These are phyloP conservation scores for Mortierella sp. DNA, from an alignment of 371 early-diverging fungal species.

Conservation along the genomic window DNA sequence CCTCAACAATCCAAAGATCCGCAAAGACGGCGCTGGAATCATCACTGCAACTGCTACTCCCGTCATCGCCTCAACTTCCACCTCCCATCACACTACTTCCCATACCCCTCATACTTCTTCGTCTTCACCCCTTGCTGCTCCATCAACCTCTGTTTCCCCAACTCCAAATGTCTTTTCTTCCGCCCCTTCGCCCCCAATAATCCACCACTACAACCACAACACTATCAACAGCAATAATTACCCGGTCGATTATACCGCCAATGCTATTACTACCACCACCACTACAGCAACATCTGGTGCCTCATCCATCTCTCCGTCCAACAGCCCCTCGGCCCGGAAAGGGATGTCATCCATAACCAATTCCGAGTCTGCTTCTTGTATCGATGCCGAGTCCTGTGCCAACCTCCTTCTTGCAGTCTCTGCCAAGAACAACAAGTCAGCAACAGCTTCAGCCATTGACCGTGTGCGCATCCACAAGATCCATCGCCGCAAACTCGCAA, in stretches of 20 bases:
- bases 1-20: constrained; percentile 42
- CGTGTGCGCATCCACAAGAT: constrained; percentile 12
- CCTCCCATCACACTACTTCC: not conserved
- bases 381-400: constrained; percentile 13
- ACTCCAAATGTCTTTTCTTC: constrained; percentile 6
- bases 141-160: not conserved
- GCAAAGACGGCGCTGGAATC: constrained; percentile 43
- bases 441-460: not conserved
- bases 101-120: not conserved
- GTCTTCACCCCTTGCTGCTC: too few species aligned
- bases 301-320: not conserved
- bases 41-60: constrained; percentile 39
- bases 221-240: not conserved
- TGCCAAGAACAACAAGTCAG: not conserved
- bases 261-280: not conserved
- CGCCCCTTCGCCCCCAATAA: constrained; percentile 6
- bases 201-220: not conserved
- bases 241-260: not conserved
- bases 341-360: not conserved
- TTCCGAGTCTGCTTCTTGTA: not conserved
- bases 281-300: not conserved
- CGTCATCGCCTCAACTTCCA: constrained; percentile 15
- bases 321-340: not conserved
- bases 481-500: not conserved
- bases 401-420: constrained; percentile 3